Base-by-base conservation (phyloP, 1,284 basidiomycete genomes). In the Xerocomus minutiporus region DNA sequence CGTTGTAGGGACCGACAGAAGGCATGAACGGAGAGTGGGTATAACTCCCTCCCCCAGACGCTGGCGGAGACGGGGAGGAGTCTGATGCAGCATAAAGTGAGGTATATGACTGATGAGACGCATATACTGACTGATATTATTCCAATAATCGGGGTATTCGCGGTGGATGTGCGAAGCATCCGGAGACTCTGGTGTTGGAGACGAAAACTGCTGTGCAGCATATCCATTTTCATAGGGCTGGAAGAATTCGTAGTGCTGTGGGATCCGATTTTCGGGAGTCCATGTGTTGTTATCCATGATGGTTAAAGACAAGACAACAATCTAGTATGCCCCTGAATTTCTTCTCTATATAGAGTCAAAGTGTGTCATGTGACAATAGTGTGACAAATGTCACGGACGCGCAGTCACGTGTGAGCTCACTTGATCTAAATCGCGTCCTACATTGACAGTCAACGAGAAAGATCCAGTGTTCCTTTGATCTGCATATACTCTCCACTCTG, bases 91-190 rank as follows among this genome's bases (percentile, higher is more conserved):
- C 35, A 52, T 55, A 46, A 39, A 51, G n/a, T 36, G 35, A 29
- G 15, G 34, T 35, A 51, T 25, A 50, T 32, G 7, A 26, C 5
- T 40, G 15, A 15, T 7, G 32, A 44, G 55, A 29, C 68, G 78
- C 79, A 82, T 78, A 80, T 66, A 81, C 65, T 60, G 67, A 81
- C 82, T 68, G 57, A 71, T 71, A 35, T 73, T 69, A 38, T 73
- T 71, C 23, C 54, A 48, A 44, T 63, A 57, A 42, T 40, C 32
- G 5, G 46, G 31, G 28, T 32, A 23, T 34, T 53, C 41, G 40
- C 29, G 42, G 42, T 54, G 46, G 41, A 57, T 5, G 28, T 50
- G 40, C 40, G 43, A 41, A 23, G 29, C 48, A 32, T 54, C 50
- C 0, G 48, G 47, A 9, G 57, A 56, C 7, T 46, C 48, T 35